Conservation (phyloP, 2,329 filamentous ascomycete species). For the Venturia asperata region DNA sequence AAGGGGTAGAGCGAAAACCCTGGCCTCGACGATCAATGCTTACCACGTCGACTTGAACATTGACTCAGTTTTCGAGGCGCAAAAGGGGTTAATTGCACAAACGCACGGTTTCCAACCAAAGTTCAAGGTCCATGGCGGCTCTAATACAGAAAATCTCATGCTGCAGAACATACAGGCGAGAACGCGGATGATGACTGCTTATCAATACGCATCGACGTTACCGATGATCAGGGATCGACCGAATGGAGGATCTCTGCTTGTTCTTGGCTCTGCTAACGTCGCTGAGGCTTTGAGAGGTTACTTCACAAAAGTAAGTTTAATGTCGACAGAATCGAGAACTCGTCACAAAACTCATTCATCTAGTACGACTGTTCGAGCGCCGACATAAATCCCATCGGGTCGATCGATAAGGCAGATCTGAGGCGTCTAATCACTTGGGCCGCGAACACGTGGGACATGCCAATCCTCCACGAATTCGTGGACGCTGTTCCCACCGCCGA, state of each 20-base stretch:
- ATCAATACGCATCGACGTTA: slow-evolving; percentile 56
- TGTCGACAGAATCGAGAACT: not conserved
- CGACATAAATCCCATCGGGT: slow-evolving; percentile 53
- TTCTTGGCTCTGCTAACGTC: slow-evolving; percentile 62
- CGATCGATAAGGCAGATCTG: slow-evolving; percentile 59
- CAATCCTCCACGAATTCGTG: slow-evolving; percentile 60
- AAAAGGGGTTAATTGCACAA: slow-evolving; percentile 52
- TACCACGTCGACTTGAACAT: slow-evolving; percentile 71
- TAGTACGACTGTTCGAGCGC: slow-evolving; percentile 59
- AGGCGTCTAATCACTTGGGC: slow-evolving; percentile 66
- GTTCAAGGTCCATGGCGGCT: slow-evolving; percentile 60
- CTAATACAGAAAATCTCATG: slow-evolving; percentile 53
- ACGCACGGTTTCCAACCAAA: slow-evolving; percentile 54
- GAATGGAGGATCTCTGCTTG: slow-evolving; percentile 52
- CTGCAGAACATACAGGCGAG: slow-evolving; percentile 63
- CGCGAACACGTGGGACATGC: slow-evolving; percentile 51
- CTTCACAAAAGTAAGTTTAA: slow-evolving; percentile 13
- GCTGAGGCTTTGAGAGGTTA: slow-evolving; percentile 43
- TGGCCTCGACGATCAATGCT: slow-evolving; percentile 56
- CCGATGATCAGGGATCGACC: slow-evolving; percentile 51
- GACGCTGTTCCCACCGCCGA: slow-evolving; percentile 56
- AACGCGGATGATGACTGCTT: slow-evolving; percentile 58
- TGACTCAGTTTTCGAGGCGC: slow-evolving; percentile 56
- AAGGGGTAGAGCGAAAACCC: slow-evolving; percentile 54
- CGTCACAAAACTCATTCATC: slow-evolving; percentile 48